A percentile compares a stretch with the other conserved stretches of the same genome.
Evolutionary conservation across 768 basidiomycete genomes (phyloP).

Genomic region (Neoboletus subvelutipes): DNA sequence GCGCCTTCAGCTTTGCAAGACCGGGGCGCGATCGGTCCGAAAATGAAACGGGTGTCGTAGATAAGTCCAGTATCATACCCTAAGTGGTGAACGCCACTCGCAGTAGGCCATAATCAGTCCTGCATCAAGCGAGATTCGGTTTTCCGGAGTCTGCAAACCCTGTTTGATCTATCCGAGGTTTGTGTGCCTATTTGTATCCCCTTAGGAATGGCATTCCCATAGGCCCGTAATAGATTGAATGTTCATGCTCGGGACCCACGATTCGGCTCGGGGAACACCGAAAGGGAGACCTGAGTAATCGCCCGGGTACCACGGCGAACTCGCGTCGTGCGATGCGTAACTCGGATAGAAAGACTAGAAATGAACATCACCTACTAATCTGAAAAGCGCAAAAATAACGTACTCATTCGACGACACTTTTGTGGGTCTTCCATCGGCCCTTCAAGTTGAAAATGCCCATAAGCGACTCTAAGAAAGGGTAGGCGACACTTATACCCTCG

Average conservation of each 20-base stretch:
- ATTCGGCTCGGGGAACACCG: background rate
- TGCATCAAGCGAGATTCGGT: too few species aligned
- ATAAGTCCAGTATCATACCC: too few species aligned
- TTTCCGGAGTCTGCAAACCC: too few species aligned
- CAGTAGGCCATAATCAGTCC: too few species aligned
- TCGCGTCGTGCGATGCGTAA: background rate
- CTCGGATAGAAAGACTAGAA: background rate
- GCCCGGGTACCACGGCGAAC: background rate
- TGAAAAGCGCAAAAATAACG: too few species aligned
- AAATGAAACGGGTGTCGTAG: background rate
- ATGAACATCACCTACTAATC: background rate
- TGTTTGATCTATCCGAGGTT: background rate
- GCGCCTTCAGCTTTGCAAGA: background rate
- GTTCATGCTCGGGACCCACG: background rate
- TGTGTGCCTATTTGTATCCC: background rate
- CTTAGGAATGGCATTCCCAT: background rate
- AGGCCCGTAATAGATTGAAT: background rate
- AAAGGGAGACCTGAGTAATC: background rate
- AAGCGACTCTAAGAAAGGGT: too few species aligned
- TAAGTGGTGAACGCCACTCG: background rate
- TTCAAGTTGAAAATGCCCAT: too few species aligned
- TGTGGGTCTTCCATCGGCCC: too few species aligned
- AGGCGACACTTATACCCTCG: too few species aligned
- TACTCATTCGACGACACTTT: too few species aligned
- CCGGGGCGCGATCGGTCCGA: too few species aligned